Evolutionary conservation across 2,329 filamentous ascomycete species (phyloP).

Genomic region (Neoscytalidium dimidiatum): DNA sequence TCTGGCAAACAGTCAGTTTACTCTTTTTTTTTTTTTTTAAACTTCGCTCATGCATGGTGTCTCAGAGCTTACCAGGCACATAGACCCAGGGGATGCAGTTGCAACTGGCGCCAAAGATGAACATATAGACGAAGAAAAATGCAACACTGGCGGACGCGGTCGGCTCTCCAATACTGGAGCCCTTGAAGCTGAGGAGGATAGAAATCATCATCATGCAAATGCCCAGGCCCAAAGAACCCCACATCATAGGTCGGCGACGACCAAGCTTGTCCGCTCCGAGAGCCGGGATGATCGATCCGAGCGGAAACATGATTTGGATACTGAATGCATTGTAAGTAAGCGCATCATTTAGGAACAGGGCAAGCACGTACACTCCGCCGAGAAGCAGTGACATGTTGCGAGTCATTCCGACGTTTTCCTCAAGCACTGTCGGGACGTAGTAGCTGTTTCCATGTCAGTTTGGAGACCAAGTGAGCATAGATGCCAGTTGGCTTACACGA

Average conservation of each 20-base stretch:
- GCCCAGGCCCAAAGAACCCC: conserved; percentile 33
- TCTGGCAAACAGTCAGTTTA: conserved; percentile 32
- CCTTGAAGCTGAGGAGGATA: conserved; percentile 15
- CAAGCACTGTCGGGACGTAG: conserved; percentile 17
- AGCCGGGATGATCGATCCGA: conserved; percentile 29
- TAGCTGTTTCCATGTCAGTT: neutral
- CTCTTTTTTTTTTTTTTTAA: neutral
- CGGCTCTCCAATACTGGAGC: conserved; percentile 27
- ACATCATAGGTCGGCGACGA: conserved; percentile 34
- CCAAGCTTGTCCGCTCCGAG: conserved; percentile 33
- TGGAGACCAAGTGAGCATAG: neutral
- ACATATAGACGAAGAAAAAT: conserved; percentile 54
- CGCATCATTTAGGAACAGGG: conserved; percentile 30
- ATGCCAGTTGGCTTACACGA: conserved; percentile 27
- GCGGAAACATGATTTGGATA: conserved; percentile 25
- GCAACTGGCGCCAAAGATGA: conserved; percentile 55
- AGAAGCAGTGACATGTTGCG: conserved; percentile 49
- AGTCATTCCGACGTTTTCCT: conserved; percentile 46
- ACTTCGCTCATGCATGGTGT: too few species aligned
- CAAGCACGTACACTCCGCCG: conserved; percentile 41
- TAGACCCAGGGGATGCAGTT: conserved; percentile 54
- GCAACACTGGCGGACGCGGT: conserved; percentile 48
- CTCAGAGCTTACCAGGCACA: conserved; percentile 40
- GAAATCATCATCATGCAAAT: conserved; percentile 35
- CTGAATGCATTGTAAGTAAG: neutral